Evolutionary conservation across 2,329 filamentous ascomycete genomes (phyloP), one percentile per base, ranked within the genome.

Genomic region (Gaeumannomyces tritici): DNA sequence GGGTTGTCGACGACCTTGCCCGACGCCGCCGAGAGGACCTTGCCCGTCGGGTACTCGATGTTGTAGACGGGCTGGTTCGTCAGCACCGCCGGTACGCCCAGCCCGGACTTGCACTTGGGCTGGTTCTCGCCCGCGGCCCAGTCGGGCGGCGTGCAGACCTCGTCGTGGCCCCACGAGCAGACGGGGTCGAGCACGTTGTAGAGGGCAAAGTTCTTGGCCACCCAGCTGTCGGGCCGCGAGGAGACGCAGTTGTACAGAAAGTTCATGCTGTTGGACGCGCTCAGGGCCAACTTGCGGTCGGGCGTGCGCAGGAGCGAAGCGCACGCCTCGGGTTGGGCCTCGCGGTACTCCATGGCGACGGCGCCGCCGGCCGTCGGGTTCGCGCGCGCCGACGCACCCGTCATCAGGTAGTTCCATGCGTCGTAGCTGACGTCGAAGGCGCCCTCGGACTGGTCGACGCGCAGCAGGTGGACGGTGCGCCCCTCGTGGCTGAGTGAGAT

Each of bases 391-490:
- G 76, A 74, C 64, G 76, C 68, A 65, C 83, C 83, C 42, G 77
- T 81, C 67, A 72, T 72, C 55, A 86, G 80, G 68, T 81, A 80
- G 76, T 84, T 84, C 81, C 82, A 86, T 60, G 83, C 83, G 65
- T 86, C 83, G 74, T 86, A 86, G 66, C 68, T 70, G 73, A 86
- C 79, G 72, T 86, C 84, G 70, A 83, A 71, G 61, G 83, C 83
- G 59, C 82, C 83, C 55, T 74, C 76, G 0, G 83, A 85, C 61
- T 75, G 72, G 74, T 86, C 84, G 65, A 86, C 74, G 70, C 79
- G 79, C 64, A 86, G 78, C 62, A 91, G 81, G 67, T 84, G 77
- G 63, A 87, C 71, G 54, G 73, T 75, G 64, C 81, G 80, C 62
- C 73, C 79, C 56, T 70, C 73, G 70, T 80, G 73, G 63, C 74